phyloP scores from a whole-genome alignment of 441 rosid genomes.

The Mallotus repandus region DNA sequence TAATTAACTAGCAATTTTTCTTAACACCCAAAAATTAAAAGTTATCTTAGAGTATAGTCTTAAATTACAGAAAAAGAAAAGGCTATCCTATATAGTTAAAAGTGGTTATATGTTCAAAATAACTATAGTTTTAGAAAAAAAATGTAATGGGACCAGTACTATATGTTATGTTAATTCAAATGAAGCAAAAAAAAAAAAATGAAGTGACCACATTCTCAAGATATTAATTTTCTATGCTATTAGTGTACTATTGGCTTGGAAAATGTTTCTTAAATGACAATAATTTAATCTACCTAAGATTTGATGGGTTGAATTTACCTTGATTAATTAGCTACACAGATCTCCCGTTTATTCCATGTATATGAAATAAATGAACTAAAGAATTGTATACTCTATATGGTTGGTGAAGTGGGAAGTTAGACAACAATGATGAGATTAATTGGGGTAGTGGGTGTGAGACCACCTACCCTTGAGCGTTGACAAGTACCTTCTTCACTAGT shows the following conservation, averaged over 20 bases:
- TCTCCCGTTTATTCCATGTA: neutral
- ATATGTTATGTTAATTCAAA: neutral
- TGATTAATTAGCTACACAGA: neutral
- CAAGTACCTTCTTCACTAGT: slow-evolving; percentile 13
- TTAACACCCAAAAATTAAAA: neutral
- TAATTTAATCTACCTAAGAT: too few species aligned
- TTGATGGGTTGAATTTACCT: neutral
- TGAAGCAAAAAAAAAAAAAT: neutral
- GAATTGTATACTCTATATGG: neutral
- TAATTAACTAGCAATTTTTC: slow-evolving; percentile 12
- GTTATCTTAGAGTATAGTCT: slow-evolving; percentile 13
- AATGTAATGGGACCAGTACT: slow-evolving; percentile 9
- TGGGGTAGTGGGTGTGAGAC: slow-evolving; percentile 16
- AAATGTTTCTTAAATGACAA: neutral
- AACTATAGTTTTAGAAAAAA: slow-evolving; percentile 15
- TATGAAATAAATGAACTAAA: neutral
- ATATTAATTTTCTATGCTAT: slow-evolving; percentile 15
- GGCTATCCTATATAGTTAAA: slow-evolving; percentile 32
- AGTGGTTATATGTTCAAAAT: slow-evolving; percentile 28
- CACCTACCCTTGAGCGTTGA: slow-evolving; percentile 20
- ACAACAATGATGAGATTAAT: slow-evolving; percentile 27
- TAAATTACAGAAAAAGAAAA: slow-evolving; percentile 36
- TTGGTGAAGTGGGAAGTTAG: slow-evolving; percentile 39
- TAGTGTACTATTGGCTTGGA: slow-evolving; percentile 18
- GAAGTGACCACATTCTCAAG: slow-evolving; percentile 11